Conservation (phyloP, 148 eudicot species). For the Bassia scoparia region DNA sequence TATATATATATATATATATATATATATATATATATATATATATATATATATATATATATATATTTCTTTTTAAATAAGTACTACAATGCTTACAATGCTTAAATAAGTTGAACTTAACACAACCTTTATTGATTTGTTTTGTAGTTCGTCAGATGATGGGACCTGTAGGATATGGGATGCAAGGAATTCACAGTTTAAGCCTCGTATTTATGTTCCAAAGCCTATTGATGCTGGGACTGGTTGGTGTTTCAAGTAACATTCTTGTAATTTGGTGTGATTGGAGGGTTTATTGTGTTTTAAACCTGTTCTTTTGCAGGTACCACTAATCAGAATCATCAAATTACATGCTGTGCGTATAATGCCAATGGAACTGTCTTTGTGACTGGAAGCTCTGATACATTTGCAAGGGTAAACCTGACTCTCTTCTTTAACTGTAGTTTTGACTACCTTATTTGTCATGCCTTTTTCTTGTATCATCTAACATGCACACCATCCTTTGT, state of each 20-base stretch:
- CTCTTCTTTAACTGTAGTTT: conserved; percentile 6
- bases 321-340: conserved; percentile 56
- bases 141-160: conserved; percentile 94
- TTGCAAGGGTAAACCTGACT: conserved; percentile 67
- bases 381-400: conserved; percentile 95
- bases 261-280: not conserved
- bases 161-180: conserved; percentile 98
- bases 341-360: conserved; percentile 84
- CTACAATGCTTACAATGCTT: no score
- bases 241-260: conserved; percentile 19
- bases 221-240: conserved; percentile 51
- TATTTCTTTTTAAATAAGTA: no score
- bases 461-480: not conserved
- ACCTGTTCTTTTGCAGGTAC: conserved; percentile 27
- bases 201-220: conserved; percentile 77
- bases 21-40: no score
- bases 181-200: conserved; percentile 60
- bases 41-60: no score
- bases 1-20: no score
- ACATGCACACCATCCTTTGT: not conserved
- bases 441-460: not conserved
- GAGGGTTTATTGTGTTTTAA: not conserved
- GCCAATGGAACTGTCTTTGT: conserved; percentile 93
- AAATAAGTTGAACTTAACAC: no score
- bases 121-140: not conserved